These are phyloP conservation scores for Candolleomyces efflorescens DNA, from an alignment of 768 basidiomycete species.

Conservation along the genomic window DNA sequence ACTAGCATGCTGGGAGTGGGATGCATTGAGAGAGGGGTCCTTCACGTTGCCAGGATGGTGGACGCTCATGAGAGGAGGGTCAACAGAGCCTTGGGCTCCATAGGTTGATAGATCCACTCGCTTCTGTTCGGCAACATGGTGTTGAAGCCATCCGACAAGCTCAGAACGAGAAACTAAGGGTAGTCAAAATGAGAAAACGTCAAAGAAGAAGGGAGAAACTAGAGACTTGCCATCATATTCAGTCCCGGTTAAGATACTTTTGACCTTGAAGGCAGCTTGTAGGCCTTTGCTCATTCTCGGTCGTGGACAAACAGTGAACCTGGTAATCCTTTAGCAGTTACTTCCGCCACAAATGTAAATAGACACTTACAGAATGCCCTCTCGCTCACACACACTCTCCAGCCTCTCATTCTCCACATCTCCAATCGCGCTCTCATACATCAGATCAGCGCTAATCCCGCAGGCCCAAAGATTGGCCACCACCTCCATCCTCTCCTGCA, in stretches of 20 bases:
- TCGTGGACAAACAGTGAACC: conserved; percentile 42
- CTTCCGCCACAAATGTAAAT: neutral
- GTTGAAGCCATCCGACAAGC: conserved; percentile 69
- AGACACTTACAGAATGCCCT: conserved; percentile 73
- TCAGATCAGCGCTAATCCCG: conserved; percentile 80
- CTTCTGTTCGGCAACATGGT: conserved; percentile 77
- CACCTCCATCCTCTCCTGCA: conserved; percentile 76
- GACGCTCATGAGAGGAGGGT: neutral
- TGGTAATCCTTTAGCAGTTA: conserved; percentile 8
- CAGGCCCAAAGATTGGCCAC: conserved; percentile 75
- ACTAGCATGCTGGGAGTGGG: conserved; percentile 21
- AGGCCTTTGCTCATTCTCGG: conserved; percentile 56
- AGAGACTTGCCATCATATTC: conserved; percentile 61
- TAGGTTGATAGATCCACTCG: conserved; percentile 64
- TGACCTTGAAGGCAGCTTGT: conserved; percentile 73
- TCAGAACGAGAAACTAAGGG: conserved; percentile 52
- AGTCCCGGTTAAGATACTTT: conserved; percentile 74
- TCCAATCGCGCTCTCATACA: conserved; percentile 74
- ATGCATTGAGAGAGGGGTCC: conserved; percentile 21
- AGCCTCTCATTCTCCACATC: conserved; percentile 63
- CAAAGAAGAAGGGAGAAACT: neutral
- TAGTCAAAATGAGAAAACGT: neutral
- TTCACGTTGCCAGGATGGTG: conserved; percentile 21
- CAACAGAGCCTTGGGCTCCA: conserved; percentile 28
- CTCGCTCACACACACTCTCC: conserved; percentile 64